phyloP scores from a whole-genome alignment of 768 basidiomycete species.

The Amyloporia xantha region DNA sequence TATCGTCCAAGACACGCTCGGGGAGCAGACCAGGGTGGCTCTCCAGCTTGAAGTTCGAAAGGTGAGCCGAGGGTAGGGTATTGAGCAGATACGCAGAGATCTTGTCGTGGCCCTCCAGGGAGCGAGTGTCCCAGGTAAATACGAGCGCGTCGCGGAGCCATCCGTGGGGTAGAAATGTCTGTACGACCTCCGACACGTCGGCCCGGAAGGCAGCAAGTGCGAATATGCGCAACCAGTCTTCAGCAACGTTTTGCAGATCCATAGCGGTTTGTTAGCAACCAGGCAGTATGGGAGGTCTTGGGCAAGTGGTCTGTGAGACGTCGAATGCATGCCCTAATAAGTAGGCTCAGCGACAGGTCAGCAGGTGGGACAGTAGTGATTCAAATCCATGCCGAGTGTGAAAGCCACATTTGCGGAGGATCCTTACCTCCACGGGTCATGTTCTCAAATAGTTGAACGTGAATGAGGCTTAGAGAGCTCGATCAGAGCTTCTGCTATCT shows the following conservation, averaged over 20 bases:
- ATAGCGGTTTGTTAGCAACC: too few relatives aligned
- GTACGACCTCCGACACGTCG: conserved; percentile 18
- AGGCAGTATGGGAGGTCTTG: too few relatives aligned
- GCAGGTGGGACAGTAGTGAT: too few relatives aligned
- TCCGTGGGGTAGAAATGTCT: conserved; percentile 28
- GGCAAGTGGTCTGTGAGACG: too few relatives aligned
- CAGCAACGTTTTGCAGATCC: conserved; percentile 12
- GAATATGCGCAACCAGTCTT: conserved; percentile 26
- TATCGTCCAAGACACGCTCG: not conserved
- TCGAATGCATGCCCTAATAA: too few relatives aligned
- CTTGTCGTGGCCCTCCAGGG: conserved; percentile 28
- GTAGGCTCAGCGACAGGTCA: too few relatives aligned
- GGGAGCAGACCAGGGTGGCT: conserved; percentile 8
- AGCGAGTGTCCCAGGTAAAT: conserved; percentile 38
- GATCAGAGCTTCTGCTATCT: too few relatives aligned
- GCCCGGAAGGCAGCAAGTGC: conserved; percentile 13
- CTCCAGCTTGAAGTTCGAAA: conserved; percentile 20
- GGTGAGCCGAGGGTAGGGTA: conserved; percentile 15
- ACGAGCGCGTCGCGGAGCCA: conserved; percentile 37
- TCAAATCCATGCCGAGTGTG: too few relatives aligned
- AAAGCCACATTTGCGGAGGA: too few relatives aligned
- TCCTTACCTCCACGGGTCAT: too few relatives aligned
- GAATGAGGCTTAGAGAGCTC: too few relatives aligned
- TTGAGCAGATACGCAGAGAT: conserved; percentile 28
- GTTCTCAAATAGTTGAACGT: too few relatives aligned